Evolutionary conservation across 2,329 filamentous ascomycete genomes (phyloP).

Genomic region (Xylaria arbuscula): DNA sequence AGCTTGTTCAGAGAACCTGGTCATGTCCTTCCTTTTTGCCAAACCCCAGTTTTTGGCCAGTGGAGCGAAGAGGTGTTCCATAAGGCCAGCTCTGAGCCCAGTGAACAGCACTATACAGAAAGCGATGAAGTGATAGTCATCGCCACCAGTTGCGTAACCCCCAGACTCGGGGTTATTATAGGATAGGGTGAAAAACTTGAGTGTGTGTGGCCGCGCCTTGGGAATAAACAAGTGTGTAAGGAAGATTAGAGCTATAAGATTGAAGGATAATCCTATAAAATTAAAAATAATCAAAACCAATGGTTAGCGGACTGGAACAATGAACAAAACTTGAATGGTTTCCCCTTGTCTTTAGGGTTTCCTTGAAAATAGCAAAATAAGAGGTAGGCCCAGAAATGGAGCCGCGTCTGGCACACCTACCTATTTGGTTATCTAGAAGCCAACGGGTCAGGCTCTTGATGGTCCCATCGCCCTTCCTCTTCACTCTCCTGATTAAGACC

Average conservation of each 20-base stretch:
- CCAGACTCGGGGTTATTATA: conserved; percentile 79
- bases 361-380: background rate
- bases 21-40: conserved; percentile 77
- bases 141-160: conserved; percentile 78
- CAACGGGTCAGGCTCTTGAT: conserved; percentile 71
- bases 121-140: conserved; percentile 81
- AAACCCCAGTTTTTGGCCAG: conserved; percentile 79
- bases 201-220: conserved; percentile 79
- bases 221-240: conserved; percentile 87
- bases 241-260: conserved; percentile 83
- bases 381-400: background rate
- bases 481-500: conserved; percentile 66
- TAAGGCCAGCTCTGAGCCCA: conserved; percentile 81
- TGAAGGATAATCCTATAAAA: conserved; percentile 80
- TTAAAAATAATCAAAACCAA: conserved; percentile 7
- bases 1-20: conserved; percentile 92
- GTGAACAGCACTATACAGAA: conserved; percentile 88
- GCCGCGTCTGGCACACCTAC: conserved; percentile 57
- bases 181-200: conserved; percentile 87
- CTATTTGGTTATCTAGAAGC: conserved; percentile 83
- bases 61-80: conserved; percentile 89
- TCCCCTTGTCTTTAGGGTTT: no score
- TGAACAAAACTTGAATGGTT: background rate
- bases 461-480: conserved; percentile 71
- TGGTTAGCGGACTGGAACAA: conserved; percentile 36